Evolutionary conservation across 2,329 filamentous ascomycete genomes (phyloP), one percentile per base, ranked within the genome.

Genomic region (Xylariaceae sp.): DNA sequence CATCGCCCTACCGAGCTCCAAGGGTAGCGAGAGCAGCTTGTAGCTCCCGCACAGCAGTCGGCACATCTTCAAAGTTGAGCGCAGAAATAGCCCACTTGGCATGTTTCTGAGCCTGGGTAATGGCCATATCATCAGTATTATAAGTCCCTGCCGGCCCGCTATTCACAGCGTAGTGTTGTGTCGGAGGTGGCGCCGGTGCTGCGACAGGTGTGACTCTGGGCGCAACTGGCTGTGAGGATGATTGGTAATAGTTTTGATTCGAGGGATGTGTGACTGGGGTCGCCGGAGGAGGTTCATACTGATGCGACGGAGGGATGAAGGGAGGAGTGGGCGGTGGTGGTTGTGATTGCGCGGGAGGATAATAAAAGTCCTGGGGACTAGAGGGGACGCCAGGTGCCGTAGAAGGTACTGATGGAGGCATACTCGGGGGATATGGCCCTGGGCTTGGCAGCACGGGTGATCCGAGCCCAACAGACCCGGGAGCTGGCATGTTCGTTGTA

Each of bases 81-180:
- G 93, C 93, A 10, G 91, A 96, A 34, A 97, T 95, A 0, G 93
- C 93, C 88, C 89, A 98, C 59, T 89, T 90, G 2, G 92, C 91
- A 69, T 97, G 93, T 64, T 97, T 98, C 65, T 95, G 90, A 4
- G 93, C 92, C 57, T 83, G 79, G 27, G 80, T 72, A 27, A 96
- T 85, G 0, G 85, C 75, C 48, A 76, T 71, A 53, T 90, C 85
- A 52, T 95, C 88, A 10, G 68, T 72, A 4, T 67, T 71, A 42
- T 85, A 76, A 5, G 73, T 57, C 5, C 50, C 51, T 2, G 57
- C 44, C 4, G 52, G 47, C 19, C 45, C 48, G 11, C 40, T 51
- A 23, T 67, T 53, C 3, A 54, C 54, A 20, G 59, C 60, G 12
- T 48, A 55, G 41, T 52, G 61, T 42, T 52, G 57, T 33, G 32